Evolutionary conservation across 2,329 filamentous ascomycete species (phyloP).

Genomic region (Pseudocercospora pini-densiflorae): DNA sequence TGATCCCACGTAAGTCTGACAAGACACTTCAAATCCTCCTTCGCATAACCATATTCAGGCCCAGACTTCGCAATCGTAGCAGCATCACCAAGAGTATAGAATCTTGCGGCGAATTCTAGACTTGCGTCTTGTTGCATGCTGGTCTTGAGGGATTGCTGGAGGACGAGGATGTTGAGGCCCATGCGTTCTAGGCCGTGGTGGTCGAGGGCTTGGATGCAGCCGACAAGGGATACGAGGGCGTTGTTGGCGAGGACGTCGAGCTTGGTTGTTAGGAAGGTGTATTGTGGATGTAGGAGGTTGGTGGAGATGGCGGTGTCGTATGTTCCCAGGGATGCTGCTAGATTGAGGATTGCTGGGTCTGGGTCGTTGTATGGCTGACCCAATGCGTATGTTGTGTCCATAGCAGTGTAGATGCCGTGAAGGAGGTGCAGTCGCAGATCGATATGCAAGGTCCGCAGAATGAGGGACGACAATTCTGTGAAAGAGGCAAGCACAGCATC

Average conservation of each 20-base stretch:
- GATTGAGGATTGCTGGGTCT: conserved; percentile 76
- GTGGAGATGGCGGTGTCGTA: conserved; percentile 82
- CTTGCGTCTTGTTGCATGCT: conserved; percentile 71
- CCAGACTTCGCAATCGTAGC: conserved; percentile 45
- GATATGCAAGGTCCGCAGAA: conserved; percentile 84
- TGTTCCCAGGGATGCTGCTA: conserved; percentile 82
- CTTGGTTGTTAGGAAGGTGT: conserved; percentile 73
- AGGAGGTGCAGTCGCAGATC: conserved; percentile 86
- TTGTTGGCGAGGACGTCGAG: conserved; percentile 78
- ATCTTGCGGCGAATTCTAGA: conserved; percentile 66
- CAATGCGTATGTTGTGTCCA: conserved; percentile 53
- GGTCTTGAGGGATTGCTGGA: conserved; percentile 97
- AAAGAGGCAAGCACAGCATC: conserved; percentile 85
- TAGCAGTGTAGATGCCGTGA: conserved; percentile 70
- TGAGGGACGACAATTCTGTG: conserved; percentile 75
- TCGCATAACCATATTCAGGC: conserved; percentile 38
- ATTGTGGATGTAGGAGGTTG: conserved; percentile 72
- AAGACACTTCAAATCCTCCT: conserved; percentile 47
- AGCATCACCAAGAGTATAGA: conserved; percentile 68
- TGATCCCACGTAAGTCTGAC: conserved; percentile 43
- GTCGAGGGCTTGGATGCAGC: conserved; percentile 82
- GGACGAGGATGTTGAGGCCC: conserved; percentile 89
- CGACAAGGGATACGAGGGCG: conserved; percentile 72
- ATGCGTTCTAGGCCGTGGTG: conserved; percentile 80
- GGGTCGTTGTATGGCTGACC: conserved; percentile 77